Base-by-base conservation (phyloP, 345 rosid species). In the Lepidium aucheri region DNA sequence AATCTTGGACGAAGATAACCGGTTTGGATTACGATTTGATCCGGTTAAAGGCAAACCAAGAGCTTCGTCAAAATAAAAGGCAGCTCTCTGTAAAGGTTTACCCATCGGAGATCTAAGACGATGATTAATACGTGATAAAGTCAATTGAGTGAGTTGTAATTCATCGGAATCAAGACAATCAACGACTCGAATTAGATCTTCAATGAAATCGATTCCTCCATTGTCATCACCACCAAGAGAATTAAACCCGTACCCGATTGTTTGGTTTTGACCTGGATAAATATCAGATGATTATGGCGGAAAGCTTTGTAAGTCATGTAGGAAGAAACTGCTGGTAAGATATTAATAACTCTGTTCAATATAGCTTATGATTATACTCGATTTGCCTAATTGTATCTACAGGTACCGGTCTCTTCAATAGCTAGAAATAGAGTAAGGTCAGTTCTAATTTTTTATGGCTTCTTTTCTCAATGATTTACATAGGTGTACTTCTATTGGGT, bases 401-500 rank as follows among this genome's bases (percentile, higher is more conserved):
- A 14, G 4, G 42, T 73, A 26, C 52, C 52, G 41, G 60, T 13
- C 20, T 38, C 18, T n/a, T 53, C 13, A 62, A 43, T 74, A 28
- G 9, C 42, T 40, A 34, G 24, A n/a, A 39, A 44, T 53, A 26
- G 63, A 58, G 9, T 28, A 24, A 40, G 63, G 39, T 40, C 30
- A 60, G 38, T 38, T 45, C 39, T 65, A 40, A 62, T 35, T 56
- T 16, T 17, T 53, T n/a, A n/a, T 66, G 76, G 24, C 45, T 34
- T 17, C 55, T 72, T 30, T 42, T 44, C 60, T 36, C 52, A 63
- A 22, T 53, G 60, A 71, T 78, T 70, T 79, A 60, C 59, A 36
- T 76, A 93, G 98, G 85, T 93, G 99, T 97, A 90, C 90, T 78
- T 93, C 99, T 62, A 77, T 90, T 80, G 99, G 97, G 78, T 93